A percentile compares a stretch with the other conserved stretches of the same genome.
Evolutionary conservation across 805 yeast species (phyloP).

Genomic region (Ogataea neopini): DNA sequence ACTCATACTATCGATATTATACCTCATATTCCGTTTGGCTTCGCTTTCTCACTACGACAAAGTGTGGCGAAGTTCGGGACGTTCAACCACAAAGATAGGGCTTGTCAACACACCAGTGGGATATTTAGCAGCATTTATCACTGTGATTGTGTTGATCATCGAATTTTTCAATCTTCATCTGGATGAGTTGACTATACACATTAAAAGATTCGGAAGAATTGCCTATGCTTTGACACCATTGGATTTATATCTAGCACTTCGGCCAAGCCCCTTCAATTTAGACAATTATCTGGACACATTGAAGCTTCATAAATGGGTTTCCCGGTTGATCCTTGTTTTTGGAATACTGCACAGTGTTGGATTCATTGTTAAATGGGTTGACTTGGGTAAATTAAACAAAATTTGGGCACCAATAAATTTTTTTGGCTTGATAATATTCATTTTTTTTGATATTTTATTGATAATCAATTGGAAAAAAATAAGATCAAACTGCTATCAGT

Average conservation of each 20-base stretch:
- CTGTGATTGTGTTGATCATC: constrained; percentile 35
- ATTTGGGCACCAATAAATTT: constrained; percentile 43
- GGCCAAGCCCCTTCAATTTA: constrained; percentile 53
- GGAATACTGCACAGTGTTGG: constrained; percentile 54
- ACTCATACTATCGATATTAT: constrained; percentile 42
- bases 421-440: constrained; percentile 50
- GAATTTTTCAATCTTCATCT: constrained; percentile 38
- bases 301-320: constrained; percentile 69
- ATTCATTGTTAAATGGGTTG: constrained; percentile 50
- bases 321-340: constrained; percentile 52
- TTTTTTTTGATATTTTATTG: constrained; percentile 38
- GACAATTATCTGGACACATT: constrained; percentile 56
- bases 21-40: constrained; percentile 38
- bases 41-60: constrained; percentile 36
- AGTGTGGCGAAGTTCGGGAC: constrained; percentile 41
- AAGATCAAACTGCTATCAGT: constrained; percentile 49
- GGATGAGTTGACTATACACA: constrained; percentile 36
- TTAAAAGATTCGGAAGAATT: constrained; percentile 64
- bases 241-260: constrained; percentile 52
- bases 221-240: constrained; percentile 60
- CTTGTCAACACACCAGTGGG: constrained; percentile 37
- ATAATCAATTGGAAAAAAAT: constrained; percentile 49
- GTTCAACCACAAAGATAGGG: constrained; percentile 38
- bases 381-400: constrained; percentile 38
- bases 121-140: constrained; percentile 26